Base-by-base conservation (phyloP, 2,329 filamentous ascomycete genomes). In the Polytolypa hystricis region DNA sequence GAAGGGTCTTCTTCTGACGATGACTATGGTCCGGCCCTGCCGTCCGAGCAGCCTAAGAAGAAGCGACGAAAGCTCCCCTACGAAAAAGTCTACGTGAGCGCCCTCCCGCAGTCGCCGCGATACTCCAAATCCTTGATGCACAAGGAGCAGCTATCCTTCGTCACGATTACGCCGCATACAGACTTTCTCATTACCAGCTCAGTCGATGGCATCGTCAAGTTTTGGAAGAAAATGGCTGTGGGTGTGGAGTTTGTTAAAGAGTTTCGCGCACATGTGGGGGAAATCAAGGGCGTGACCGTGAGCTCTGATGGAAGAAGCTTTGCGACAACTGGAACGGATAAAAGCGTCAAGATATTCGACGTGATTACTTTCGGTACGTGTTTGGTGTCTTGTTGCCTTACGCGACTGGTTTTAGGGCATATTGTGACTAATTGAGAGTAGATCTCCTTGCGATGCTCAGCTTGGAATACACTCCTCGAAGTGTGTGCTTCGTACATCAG, bases 121-220 rank as follows among this genome's bases (percentile, higher is more conserved):
- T 98, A 98, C 64, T 93, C 83, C 40, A 93, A 87, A 55, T 96
- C 91, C 30, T 70, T 98, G 53, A 98, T 98, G 93, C 91, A 98
- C 71, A 87, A 89, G 64, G 91, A 98, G 48, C 86, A 94, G 62
- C 65, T 98, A 33, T 75, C 81, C 39, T 96, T 87, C 52, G 75
- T 84, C 44, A 93, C 80, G 9, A 79, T 94, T 57, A 94, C 93
- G 1, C 87, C 87, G 1, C 67, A 81, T 41, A 95, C 89, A 41
- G 91, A 96, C 49, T 98, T 98, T 55, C 69, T 98, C 25, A 91
- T 98, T 44, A 98, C 91, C 1, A 84, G 83, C 42, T 96, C 91
- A 0, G 66, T 84, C 29, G 91, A 98, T 55, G 93, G 93, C n/a
- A 81, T 89, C 1, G 89, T 96, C 49, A 98, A 98, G 61, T 98